Conservation (phyloP, 441 rosid genomes). For the Pelargonium fulgidum region DNA sequence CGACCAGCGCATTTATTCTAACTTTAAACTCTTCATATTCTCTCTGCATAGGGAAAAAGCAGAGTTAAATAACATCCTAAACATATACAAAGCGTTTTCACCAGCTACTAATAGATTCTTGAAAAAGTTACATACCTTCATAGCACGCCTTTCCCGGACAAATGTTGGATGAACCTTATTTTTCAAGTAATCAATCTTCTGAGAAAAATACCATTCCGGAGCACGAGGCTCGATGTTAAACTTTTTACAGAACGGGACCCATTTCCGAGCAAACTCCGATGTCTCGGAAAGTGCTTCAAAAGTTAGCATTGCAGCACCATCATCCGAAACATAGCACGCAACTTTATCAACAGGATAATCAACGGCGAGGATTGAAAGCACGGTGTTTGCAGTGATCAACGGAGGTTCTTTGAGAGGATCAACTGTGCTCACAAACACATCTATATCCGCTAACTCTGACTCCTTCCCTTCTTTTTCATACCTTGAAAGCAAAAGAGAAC, state of each 20-base stretch:
- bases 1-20: constrained; percentile 69
- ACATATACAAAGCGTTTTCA: neutral
- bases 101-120: neutral
- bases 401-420: constrained; percentile 98
- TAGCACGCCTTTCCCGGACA: constrained; percentile 76
- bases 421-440: constrained; percentile 87
- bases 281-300: constrained; percentile 97
- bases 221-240: constrained; percentile 86
- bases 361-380: constrained; percentile 86
- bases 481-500: constrained; percentile 27
- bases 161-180: constrained; percentile 73
- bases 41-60: constrained; percentile 46
- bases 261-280: constrained; percentile 85
- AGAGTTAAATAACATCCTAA: neutral
- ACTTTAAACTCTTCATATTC: constrained; percentile 91
- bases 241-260: constrained; percentile 97
- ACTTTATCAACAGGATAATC: constrained; percentile 91
- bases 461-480: constrained; percentile 90
- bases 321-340: constrained; percentile 93
- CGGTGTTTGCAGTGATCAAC: constrained; percentile 91
- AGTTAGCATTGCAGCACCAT: constrained; percentile 98
- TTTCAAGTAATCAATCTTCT: constrained; percentile 75
- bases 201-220: constrained; percentile 90
- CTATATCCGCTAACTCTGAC: constrained; percentile 62
- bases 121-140: constrained; percentile 55